Base-by-base conservation (phyloP, 1,284 basidiomycete species). In the Chalciporus sp. region DNA sequence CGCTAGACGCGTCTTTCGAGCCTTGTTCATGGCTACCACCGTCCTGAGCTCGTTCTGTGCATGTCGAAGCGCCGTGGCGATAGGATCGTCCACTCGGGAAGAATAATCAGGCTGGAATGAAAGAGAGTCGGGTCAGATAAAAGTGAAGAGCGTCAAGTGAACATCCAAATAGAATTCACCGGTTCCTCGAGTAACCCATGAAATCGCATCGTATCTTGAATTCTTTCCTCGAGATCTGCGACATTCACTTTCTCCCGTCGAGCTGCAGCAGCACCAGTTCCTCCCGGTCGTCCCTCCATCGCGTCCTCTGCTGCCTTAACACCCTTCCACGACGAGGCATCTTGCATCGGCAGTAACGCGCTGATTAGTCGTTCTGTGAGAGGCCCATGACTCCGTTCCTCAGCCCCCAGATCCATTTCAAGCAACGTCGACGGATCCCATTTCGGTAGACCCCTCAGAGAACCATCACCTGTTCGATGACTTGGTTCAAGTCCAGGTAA, bases 11-110 rank as follows among this genome's bases (percentile, higher is more conserved):
- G 74, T 73, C 66, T 90, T 92, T 23, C 95, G 89, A 11, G 84
- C 82, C 63, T 93, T 92, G 76, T 98, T 98, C 55, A 85, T 79
- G 8, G 85, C 80, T 2, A 90, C 79, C 51, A 97, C 91, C 7
- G 76, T 77, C 6, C 88, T 83, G 4, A 98, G 79, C 60, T 92
- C 84, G n/a, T 81, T 77, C 70, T 98, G 95, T 28, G 92, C 92
- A 55, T 92, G 86, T 1, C 96, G 88, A 2, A 98, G 82, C 1
- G 94, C 90, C 2, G 90, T 87, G 2, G 94, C 90, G 55, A 98
- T 92, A 47, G 95, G 94, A 71, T 98, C 95, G 65, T 98, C 95
- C 42, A 94, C 88, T 49, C 88, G 84, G 43, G 85, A 79, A 1
- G 84, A 76, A 62, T 84, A 90, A 68, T 94, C 87, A 52, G 88